These are phyloP conservation scores for Chloromonas sp. DNA, from an alignment of 163 green algal species.

Conservation along the genomic window DNA sequence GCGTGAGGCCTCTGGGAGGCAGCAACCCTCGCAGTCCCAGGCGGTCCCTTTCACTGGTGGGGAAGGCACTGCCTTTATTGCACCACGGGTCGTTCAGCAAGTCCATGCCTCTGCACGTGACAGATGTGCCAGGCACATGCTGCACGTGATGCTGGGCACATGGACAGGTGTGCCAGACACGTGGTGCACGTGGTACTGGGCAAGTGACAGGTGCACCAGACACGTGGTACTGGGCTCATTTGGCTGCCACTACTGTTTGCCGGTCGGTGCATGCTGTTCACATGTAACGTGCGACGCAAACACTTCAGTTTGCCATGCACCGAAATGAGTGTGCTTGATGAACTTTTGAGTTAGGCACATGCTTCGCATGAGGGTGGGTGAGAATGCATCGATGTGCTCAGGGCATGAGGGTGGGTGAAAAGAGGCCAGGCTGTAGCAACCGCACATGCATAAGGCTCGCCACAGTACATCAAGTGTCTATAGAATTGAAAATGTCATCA, in stretches of 20 bases:
- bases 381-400: too few species aligned
- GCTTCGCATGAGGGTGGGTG: too few species aligned
- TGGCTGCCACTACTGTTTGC: not conserved
- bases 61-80: slow-evolving; percentile 84
- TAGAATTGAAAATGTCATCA: too few species aligned
- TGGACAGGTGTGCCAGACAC: not conserved
- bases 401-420: too few species aligned
- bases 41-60: slow-evolving; percentile 74
- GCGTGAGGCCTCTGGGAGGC: slow-evolving; percentile 56
- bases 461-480: too few species aligned
- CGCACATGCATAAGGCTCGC: too few species aligned
- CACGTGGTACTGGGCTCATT: not conserved
- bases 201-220: not conserved
- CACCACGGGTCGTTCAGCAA: slow-evolving; percentile 60
- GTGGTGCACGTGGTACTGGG: not conserved
- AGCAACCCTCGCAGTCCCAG: slow-evolving; percentile 84
- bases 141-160: not conserved
- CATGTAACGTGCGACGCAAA: too few species aligned
- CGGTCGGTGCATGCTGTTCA: too few species aligned
- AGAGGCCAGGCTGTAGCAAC: too few species aligned
- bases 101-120: slow-evolving; percentile 41
- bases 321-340: too few species aligned
- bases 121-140: not conserved
- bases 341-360: too few species aligned
- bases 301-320: too few species aligned